phyloP scores from a whole-genome alignment of 192 early-diverging fungal species.

The Coemansia sp. region DNA sequence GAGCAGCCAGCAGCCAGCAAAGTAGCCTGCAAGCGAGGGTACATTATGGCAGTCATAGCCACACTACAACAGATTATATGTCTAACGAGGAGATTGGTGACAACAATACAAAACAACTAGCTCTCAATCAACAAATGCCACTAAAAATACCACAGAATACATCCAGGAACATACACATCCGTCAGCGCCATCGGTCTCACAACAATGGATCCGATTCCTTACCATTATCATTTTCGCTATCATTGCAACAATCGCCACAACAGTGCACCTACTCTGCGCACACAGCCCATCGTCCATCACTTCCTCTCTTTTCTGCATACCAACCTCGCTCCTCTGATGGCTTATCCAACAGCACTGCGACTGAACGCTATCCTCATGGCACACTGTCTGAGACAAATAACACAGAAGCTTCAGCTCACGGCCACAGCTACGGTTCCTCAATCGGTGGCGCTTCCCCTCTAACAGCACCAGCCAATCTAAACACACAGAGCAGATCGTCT shows the following conservation, averaged over 20 bases:
- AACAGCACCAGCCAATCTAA: background rate
- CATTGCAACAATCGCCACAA: background rate
- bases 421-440: background rate
- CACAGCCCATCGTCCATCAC: background rate
- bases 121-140: background rate
- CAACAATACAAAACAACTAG: background rate
- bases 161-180: background rate
- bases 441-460: background rate
- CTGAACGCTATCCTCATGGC: background rate
- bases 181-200: background rate
- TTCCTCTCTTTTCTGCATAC: background rate
- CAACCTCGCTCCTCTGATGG: background rate
- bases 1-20: background rate
- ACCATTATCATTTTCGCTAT: background rate
- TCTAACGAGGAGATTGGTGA: too few relatives aligned
- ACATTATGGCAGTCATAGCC: background rate
- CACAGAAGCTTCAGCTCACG: background rate
- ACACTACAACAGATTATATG: too few relatives aligned
- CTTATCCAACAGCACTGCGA: background rate
- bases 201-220: background rate
- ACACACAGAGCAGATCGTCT: background rate
- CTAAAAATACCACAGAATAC: background rate
- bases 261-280: background rate
- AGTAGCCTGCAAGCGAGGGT: background rate
- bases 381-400: background rate